These are phyloP conservation scores for Thielaviopsis ethacetica DNA, from an alignment of 2,329 filamentous ascomycete species.

Conservation along the genomic window DNA sequence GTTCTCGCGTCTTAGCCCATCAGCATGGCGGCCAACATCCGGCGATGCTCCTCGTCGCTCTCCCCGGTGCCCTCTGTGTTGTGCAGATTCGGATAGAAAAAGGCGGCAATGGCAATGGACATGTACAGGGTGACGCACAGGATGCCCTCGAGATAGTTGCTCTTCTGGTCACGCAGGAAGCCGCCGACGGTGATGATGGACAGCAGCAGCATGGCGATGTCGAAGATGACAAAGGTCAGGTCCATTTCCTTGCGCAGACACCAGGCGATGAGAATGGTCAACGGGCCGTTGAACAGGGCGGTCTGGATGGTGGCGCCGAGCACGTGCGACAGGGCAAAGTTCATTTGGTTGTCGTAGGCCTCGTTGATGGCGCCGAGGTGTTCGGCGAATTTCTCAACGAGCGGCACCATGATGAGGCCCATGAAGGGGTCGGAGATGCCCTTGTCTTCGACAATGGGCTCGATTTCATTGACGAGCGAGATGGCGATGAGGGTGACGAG, in stretches of 20 bases:
- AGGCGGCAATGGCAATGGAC: conserved; percentile 42
- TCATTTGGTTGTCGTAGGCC: conserved; percentile 71
- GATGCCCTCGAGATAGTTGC: conserved; percentile 76
- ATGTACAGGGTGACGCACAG: conserved; percentile 57
- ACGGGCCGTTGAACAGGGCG: conserved; percentile 70
- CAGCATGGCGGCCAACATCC: background rate
- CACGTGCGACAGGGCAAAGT: conserved; percentile 72
- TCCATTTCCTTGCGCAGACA: conserved; percentile 54
- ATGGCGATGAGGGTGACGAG: conserved; percentile 61
- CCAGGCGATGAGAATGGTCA: conserved; percentile 76
- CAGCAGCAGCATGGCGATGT: conserved; percentile 65
- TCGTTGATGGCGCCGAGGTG: conserved; percentile 74
- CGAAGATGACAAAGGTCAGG: conserved; percentile 75
- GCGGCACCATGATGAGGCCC: conserved; percentile 60
- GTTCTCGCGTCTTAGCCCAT: background rate
- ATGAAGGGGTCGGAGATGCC: conserved; percentile 36
- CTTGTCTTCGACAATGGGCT: conserved; percentile 32
- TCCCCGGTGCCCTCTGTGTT: background rate
- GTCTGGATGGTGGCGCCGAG: conserved; percentile 81
- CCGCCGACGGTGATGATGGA: conserved; percentile 76
- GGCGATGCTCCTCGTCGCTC: background rate
- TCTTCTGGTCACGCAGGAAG: conserved; percentile 75
- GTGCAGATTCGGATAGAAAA: conserved; percentile 34
- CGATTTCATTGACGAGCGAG: conserved; percentile 57
- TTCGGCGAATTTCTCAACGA: conserved; percentile 77